Evolutionary conservation across 129 eudicot genomes (phyloP), one percentile per base, ranked within the genome.

Genomic region (carrot (Daucus carota)): DNA sequence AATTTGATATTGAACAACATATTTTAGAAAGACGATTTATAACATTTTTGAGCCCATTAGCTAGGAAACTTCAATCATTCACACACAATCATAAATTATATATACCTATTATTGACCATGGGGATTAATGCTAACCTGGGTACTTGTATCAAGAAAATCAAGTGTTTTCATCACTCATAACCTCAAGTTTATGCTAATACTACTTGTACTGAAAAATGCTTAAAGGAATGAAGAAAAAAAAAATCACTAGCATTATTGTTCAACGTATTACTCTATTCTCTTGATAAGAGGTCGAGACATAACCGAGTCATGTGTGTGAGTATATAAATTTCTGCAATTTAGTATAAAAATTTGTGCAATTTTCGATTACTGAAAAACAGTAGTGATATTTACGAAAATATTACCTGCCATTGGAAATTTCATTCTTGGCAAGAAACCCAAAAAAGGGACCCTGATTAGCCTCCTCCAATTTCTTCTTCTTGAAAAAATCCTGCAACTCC

Each of bases 321-420:
- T n/a, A n/a, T 3, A 8, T 1, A 22, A 54, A 22, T 22, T 7
- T n/a, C 29, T 52, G 29, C 62, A 54, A n/a, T n/a, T n/a, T n/a
- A 50, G 59, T n/a, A n/a, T 3, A 8, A 0, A 22, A 54, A 22
- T 22, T 7, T n/a, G 13, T 52, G 29, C 62, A 54, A 0, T n/a
- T 8, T n/a, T 2, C 62, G 5, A 54, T 54, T 8, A 54, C 29
- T 6, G 24, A 72, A 18, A 71, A 32, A 14, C 33, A 70, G 32
- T 2, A 32, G 9, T 6, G 75, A 70, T 11, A 26, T 3, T 28
- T 62, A 9, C 0, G 17, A 36, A 44, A 70, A 67, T 48, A 13
- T n/a, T 60, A 86, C 99, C 99, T 92, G 85, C 99, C 99, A 86
- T 95, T 95, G 62, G 92, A 80, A 34, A 95, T 92, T 81, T 95